phyloP scores from a whole-genome alignment of 176 grass and related monocot species.

The Oryza punctata region DNA sequence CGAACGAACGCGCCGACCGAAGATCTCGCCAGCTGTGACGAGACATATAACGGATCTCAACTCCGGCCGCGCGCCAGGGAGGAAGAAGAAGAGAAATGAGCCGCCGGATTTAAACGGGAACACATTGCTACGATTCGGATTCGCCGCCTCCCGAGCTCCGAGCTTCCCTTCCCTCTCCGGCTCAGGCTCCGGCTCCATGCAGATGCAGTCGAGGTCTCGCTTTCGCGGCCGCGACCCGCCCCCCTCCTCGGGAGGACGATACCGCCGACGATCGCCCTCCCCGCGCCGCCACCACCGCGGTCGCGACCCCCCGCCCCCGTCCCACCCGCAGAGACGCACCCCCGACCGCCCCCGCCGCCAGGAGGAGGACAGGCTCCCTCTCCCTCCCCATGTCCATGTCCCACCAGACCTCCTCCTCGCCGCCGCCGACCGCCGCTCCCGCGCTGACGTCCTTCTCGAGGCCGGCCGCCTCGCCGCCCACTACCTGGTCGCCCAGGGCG shows the following conservation, averaged over 20 bases:
- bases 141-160: not conserved
- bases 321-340: slow-evolving; percentile 32
- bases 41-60: slow-evolving; percentile 20
- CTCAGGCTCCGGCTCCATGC: too few species aligned
- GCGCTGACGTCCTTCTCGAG: slow-evolving; percentile 50
- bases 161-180: not conserved
- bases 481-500: slow-evolving; percentile 56
- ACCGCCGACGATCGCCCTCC: slow-evolving; percentile 32
- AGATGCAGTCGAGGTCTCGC: slow-evolving; percentile 43
- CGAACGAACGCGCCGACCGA: slow-evolving; percentile 21
- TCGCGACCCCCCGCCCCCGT: not conserved
- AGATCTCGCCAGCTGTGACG: slow-evolving; percentile 29
- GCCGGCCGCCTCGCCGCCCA: slow-evolving; percentile 62
- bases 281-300: slow-evolving; percentile 28
- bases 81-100: not conserved
- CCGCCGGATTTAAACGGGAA: slow-evolving; percentile 31
- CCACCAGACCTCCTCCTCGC: not conserved
- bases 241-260: slow-evolving; percentile 20
- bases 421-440: not conserved
- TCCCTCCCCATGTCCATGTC: not conserved
- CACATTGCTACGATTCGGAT: not conserved
- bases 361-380: slow-evolving; percentile 7
- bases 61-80: not conserved
- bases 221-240: slow-evolving; percentile 36
- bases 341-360: slow-evolving; percentile 25